phyloP scores from a whole-genome alignment of 1,139 yeast species.

The Geotrichum histeridarum region DNA sequence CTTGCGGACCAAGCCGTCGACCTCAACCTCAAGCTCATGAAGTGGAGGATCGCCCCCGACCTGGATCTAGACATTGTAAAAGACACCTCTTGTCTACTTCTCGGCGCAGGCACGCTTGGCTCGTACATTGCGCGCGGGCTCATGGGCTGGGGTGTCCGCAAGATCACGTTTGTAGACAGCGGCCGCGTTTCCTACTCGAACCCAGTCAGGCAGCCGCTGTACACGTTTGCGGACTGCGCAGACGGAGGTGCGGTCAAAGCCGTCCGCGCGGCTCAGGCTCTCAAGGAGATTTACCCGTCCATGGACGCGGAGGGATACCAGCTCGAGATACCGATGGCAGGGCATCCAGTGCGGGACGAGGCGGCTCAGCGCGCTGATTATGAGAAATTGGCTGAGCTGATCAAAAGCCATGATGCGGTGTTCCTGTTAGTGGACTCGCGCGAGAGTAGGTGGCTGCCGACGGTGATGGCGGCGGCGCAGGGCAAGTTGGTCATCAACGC shows the following conservation, averaged over 20 bases:
- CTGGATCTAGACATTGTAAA: slow-evolving; percentile 63
- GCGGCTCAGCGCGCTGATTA: slow-evolving; percentile 48
- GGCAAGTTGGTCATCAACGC: slow-evolving; percentile 78
- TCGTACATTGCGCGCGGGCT: slow-evolving; percentile 81
- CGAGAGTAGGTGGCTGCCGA: slow-evolving; percentile 94
- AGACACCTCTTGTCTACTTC: slow-evolving; percentile 56
- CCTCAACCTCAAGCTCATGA: slow-evolving; percentile 83
- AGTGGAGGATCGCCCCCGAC: slow-evolving; percentile 90
- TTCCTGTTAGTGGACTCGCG: slow-evolving; percentile 88
- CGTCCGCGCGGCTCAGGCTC: slow-evolving; percentile 62
- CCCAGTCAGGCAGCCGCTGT: slow-evolving; percentile 91
- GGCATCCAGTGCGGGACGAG: slow-evolving; percentile 69
- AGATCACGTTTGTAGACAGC: slow-evolving; percentile 82
- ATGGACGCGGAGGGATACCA: slow-evolving; percentile 58
- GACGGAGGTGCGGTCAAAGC: slow-evolving; percentile 75
- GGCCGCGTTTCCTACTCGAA: slow-evolving; percentile 86
- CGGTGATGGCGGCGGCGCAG: slow-evolving; percentile 64
- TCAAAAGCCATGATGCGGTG: slow-evolving; percentile 65
- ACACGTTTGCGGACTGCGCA: slow-evolving; percentile 67
- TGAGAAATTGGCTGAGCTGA: slow-evolving; percentile 48
- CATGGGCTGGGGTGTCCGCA: slow-evolving; percentile 89
- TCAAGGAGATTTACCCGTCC: slow-evolving; percentile 72
- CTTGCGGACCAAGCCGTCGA: slow-evolving; percentile 90
- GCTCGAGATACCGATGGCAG: slow-evolving; percentile 90
- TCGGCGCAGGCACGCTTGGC: slow-evolving; percentile 98